These are phyloP conservation scores for Fusarium camptoceras DNA, from an alignment of 2,329 filamentous ascomycete species.

Conservation along the genomic window DNA sequence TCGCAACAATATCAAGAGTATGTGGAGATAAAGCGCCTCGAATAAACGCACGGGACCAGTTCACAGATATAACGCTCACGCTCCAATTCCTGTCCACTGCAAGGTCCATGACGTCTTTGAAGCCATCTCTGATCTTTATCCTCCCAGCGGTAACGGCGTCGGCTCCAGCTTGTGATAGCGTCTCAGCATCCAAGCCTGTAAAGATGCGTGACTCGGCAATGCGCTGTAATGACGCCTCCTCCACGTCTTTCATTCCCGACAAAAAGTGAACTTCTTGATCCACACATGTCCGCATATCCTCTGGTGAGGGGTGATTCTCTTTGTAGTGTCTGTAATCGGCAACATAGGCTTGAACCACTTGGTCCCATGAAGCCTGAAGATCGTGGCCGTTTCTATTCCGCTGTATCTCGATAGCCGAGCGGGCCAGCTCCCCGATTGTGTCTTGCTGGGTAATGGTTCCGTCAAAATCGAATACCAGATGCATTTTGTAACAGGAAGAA, in stretches of 20 bases:
- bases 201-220: slow-evolving; percentile 61
- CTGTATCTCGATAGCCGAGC: slow-evolving; percentile 56
- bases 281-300: slow-evolving; percentile 50
- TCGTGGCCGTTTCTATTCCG: slow-evolving; percentile 45
- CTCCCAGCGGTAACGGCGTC: slow-evolving; percentile 50
- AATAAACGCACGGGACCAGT: slow-evolving; percentile 64
- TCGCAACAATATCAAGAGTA: slow-evolving; percentile 56
- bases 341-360: slow-evolving; percentile 60
- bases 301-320: slow-evolving; percentile 49
- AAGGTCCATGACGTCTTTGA: slow-evolving; percentile 49
- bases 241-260: slow-evolving; percentile 57
- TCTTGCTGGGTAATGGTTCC: slow-evolving; percentile 68
- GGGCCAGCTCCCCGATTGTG: slow-evolving; percentile 62
- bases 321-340: slow-evolving; percentile 56
- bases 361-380: slow-evolving; percentile 57
- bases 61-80: slow-evolving; percentile 62
- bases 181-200: slow-evolving; percentile 49
- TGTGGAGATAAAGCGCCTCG: slow-evolving; percentile 55
- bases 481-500: slow-evolving; percentile 47
- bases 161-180: slow-evolving; percentile 54
- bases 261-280: slow-evolving; percentile 59
- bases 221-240: slow-evolving; percentile 59
- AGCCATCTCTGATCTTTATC: slow-evolving; percentile 56
- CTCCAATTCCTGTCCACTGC: slow-evolving; percentile 51
- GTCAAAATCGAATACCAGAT: slow-evolving; percentile 69